Percentiles rank a stretch among this genome's conserved stretches.
Conservation (phyloP, 2,329 filamentous ascomycete species). For the Colletotrichum sansevieriae region DNA sequence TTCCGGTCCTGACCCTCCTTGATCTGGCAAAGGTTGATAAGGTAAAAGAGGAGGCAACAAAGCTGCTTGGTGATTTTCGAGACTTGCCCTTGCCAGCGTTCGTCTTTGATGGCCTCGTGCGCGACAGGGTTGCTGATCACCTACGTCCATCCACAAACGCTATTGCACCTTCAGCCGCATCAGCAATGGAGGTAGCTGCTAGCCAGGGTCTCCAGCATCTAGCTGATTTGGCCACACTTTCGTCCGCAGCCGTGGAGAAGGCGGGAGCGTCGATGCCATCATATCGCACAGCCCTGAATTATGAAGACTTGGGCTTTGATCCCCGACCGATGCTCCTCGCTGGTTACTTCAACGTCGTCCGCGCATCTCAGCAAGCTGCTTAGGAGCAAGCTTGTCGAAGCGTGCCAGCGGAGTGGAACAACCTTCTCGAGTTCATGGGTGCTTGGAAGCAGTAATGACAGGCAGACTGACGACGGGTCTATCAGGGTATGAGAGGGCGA, state of each 20-base stretch:
- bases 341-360: slow-evolving; percentile 53
- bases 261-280: slow-evolving; percentile 43
- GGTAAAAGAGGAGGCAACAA: slow-evolving; percentile 69
- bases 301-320: slow-evolving; percentile 59
- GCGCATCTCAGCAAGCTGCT: slow-evolving; percentile 33
- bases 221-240: slow-evolving; percentile 65
- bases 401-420: slow-evolving; percentile 7
- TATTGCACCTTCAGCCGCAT: slow-evolving; percentile 50
- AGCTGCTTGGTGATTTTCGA: slow-evolving; percentile 67
- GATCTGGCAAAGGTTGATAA: slow-evolving; percentile 69
- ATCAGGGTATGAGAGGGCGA: too few relatives aligned
- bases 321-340: slow-evolving; percentile 53
- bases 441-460: slow-evolving; percentile 6
- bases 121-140: slow-evolving; percentile 63
- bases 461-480: too few relatives aligned
- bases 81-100: slow-evolving; percentile 61
- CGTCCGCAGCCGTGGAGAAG: slow-evolving; percentile 42
- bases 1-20: slow-evolving; percentile 71
- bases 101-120: slow-evolving; percentile 68
- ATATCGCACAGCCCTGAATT: slow-evolving; percentile 47
- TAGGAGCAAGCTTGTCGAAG: slow-evolving; percentile 23
- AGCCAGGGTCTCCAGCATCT: slow-evolving; percentile 72
- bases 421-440: not conserved
- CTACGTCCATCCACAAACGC: slow-evolving; percentile 48
- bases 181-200: slow-evolving; percentile 55